phyloP scores from a whole-genome alignment of 306 rosid genomes.

The Purshia tridentata region DNA sequence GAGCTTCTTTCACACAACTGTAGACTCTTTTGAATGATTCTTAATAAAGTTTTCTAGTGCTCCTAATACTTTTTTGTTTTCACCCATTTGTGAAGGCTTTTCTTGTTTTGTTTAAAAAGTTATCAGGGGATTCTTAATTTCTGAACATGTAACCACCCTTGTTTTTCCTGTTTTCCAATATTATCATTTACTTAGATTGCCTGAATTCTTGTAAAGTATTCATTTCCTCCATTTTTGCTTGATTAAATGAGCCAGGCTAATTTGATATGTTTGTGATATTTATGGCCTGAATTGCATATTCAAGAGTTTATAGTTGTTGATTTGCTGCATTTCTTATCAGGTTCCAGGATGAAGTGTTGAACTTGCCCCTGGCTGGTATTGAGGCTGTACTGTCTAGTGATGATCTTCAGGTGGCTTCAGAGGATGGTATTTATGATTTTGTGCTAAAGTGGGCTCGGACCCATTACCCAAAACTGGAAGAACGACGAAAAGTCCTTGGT shows the following conservation, averaged over 20 bases:
- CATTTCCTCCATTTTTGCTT: not conserved
- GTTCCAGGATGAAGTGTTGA: constrained; percentile 41
- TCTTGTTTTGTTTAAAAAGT: not conserved
- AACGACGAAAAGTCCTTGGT: constrained; percentile 34
- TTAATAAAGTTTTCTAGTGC: not conserved
- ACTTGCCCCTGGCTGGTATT: constrained; percentile 49
- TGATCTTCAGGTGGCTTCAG: constrained; percentile 46
- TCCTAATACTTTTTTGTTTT: not conserved
- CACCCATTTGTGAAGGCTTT: not conserved
- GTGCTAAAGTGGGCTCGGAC: constrained; percentile 46
- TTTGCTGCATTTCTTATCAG: constrained; percentile 25
- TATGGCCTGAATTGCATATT: constrained; percentile 1
- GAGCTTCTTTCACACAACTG: constrained; percentile 15
- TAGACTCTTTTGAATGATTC: not conserved
- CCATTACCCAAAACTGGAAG: constrained; percentile 43
- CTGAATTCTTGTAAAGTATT: not conserved
- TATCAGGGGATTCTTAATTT: not conserved
- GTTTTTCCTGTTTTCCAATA: not conserved
- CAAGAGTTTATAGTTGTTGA: not conserved
- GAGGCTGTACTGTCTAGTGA: constrained; percentile 52
- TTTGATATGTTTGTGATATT: not conserved
- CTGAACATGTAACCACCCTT: not conserved
- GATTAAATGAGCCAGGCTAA: not conserved
- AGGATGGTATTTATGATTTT: constrained; percentile 45
- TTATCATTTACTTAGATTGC: not conserved